phyloP scores from a whole-genome alignment of 2,329 filamentous ascomycete species.

The Cladosporium sphaerospermum region DNA sequence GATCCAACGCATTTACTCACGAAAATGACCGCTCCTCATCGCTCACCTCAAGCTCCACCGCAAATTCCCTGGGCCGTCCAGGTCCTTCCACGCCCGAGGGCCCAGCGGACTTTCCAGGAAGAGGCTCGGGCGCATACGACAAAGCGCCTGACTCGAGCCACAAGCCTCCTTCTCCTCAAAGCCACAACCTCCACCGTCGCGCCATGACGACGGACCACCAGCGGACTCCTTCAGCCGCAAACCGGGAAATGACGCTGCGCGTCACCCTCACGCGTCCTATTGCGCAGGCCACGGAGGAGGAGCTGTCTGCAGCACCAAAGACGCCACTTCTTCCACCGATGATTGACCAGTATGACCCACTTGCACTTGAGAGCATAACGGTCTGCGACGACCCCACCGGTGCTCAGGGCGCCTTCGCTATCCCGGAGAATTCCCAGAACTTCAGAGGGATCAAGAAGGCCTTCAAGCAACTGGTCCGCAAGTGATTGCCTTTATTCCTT shows the following conservation, averaged over 20 bases:
- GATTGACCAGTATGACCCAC: constrained; percentile 38
- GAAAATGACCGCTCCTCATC: constrained; percentile 3
- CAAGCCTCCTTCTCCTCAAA: background rate
- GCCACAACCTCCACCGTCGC: background rate
- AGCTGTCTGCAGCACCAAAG: constrained; percentile 49
- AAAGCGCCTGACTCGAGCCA: background rate
- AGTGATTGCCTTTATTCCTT: background rate
- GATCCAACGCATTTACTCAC: background rate
- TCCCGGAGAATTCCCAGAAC: constrained; percentile 15
- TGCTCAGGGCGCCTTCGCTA: constrained; percentile 40
- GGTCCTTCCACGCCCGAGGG: constrained; percentile 1
- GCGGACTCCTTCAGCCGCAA: constrained; percentile 32
- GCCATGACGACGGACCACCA: background rate
- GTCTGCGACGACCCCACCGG: constrained; percentile 32
- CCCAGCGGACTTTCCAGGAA: background rate
- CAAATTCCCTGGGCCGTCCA: background rate
- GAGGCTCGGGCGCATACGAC: background rate
- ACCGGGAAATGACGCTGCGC: constrained; percentile 87
- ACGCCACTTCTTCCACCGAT: constrained; percentile 47
- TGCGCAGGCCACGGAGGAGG: constrained; percentile 66
- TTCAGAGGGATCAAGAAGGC: constrained; percentile 9
- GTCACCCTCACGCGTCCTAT: constrained; percentile 93
- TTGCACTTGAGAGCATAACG: constrained; percentile 50
- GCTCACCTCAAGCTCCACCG: constrained; percentile 9
- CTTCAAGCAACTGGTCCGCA: constrained; percentile 4